Base-by-base conservation (phyloP, 345 rosid species). In the Psidium friedrichsthalianum region DNA sequence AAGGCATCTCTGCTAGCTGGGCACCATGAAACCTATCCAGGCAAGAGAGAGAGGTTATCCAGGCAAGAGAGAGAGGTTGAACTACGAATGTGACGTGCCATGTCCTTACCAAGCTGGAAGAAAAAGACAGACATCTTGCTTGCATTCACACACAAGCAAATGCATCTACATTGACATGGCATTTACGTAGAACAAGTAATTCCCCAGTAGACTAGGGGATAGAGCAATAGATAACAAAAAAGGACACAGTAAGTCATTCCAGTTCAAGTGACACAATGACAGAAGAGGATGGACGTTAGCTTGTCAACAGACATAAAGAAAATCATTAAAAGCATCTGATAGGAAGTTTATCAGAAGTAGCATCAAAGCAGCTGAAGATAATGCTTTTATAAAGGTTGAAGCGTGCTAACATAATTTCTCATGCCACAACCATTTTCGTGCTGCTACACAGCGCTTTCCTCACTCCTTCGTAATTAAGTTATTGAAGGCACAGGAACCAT, bases 1-100 rank as follows among this genome's bases (percentile, higher is more conserved):
- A 96, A 9, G 98, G 97, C 99, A 96, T 96, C 92, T 96, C 99
- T 89, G 96, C 99, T 83, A 95, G 86, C 84, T 86, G 83, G 83
- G 91, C 91, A 83, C 98, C 99, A 88, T 92, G 99, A 84, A 96
- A 93, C 91, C 99, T 96, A 86, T 57, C 36, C 83, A 80, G 58
- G 20, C n/a, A 83, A 52, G 13, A 78, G 53, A 83, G 4, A 52
- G 74, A 78, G 36, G 83, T 74, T 20, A 86, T 57, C 36, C 83
- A 80, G 58, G 20, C n/a, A 83, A 52, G 13, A 78, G 53, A 83
- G 4, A 52, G 74, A 78, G 36, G 83, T 74, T 20, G 14, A 56
- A 56, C 16, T 1, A 54, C 8, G 5, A 29, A 82, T 52, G 18
- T 27, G 44, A 21, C 56, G 44, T 27, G 21, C 42, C 58, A 53